Evolutionary conservation across 352 stramenopile species (phyloP), one percentile per base, ranked within the genome.

Genomic region (Thalassiosira delicatula): DNA sequence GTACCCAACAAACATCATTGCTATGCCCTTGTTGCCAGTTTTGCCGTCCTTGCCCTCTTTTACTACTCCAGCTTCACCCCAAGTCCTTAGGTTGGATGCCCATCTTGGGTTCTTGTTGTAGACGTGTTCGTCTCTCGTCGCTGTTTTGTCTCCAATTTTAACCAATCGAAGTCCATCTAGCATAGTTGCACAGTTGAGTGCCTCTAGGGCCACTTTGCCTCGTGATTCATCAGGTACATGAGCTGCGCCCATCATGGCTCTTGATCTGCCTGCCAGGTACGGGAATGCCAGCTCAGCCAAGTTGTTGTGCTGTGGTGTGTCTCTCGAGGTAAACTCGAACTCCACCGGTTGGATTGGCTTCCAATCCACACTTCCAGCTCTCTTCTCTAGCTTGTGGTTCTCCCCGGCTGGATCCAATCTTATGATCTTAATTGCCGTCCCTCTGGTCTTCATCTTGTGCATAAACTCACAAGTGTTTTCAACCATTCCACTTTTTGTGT

Each of bases 201-300:
- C 61, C 25, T 80, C 33, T 3, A 25, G 23, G 25, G 29, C 37
- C 9, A 72, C 29, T 23, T 57, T 42, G 30, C 27, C 27, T 21
- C 42, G 17, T 3, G 14, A 12, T 3, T 57, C 27, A 21, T 25
- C 19, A 3, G 57, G 57, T n/a, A 72, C 7, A 54, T 79, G 37
- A 46, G 57, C 59, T 35, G 3, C n/a, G 49, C 61, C 23, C 35
- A 71, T 59, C 21, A 66, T 59, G 23, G 57, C 70, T 54, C 59
- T 21, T 5, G 35, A 29, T 33, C 33, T 29, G 29, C 46, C 32
- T 2, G 27, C 51, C n/a, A 67, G 19, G 11, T 35, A 56, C 8
- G 60, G 60, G 25, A 80, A 74, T 33, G 2, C 44, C 3, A 74
- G 14, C 40, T 80, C 62, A 23, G 44, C 60, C 30, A 68, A 61